Evolutionary conservation across 345 rosid genomes (phyloP).

Genomic region (Populus pruinosa): DNA sequence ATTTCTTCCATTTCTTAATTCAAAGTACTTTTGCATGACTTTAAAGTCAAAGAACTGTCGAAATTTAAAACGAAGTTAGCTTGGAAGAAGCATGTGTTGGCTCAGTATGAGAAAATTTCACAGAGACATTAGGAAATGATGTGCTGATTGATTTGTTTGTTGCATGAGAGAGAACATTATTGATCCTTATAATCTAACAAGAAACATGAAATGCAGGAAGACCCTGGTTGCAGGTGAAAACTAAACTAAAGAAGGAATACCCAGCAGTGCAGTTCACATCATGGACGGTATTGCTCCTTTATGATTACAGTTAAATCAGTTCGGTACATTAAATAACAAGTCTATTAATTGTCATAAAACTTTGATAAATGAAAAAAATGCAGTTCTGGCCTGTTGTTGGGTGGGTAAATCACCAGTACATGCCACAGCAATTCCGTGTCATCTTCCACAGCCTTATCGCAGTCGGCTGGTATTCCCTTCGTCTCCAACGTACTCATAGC

Average conservation of each 20-base stretch:
- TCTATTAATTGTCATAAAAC: not conserved
- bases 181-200: slow-evolving; percentile 1
- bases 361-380: slow-evolving; percentile 11
- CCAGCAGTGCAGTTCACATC: slow-evolving; percentile 66
- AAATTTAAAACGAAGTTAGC: slow-evolving; percentile 2
- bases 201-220: slow-evolving; percentile 54
- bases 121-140: not conserved
- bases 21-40: not conserved
- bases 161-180: not conserved
- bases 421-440: slow-evolving; percentile 83
- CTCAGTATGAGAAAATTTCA: not conserved
- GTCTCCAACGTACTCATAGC: not conserved
- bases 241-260: slow-evolving; percentile 68
- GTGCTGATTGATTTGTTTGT: not conserved
- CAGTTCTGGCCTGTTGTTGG: slow-evolving; percentile 93
- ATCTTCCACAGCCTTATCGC: slow-evolving; percentile 70
- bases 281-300: slow-evolving; percentile 64
- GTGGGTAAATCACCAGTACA: slow-evolving; percentile 82
- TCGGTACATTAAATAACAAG: slow-evolving; percentile 4
- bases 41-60: not conserved
- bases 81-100: not conserved
- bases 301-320: not conserved
- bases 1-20: not conserved
- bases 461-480: slow-evolving; percentile 56
- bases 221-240: slow-evolving; percentile 74